Base-by-base conservation (phyloP, 139 green algal genomes). In the Yamagishiella unicocca region DNA sequence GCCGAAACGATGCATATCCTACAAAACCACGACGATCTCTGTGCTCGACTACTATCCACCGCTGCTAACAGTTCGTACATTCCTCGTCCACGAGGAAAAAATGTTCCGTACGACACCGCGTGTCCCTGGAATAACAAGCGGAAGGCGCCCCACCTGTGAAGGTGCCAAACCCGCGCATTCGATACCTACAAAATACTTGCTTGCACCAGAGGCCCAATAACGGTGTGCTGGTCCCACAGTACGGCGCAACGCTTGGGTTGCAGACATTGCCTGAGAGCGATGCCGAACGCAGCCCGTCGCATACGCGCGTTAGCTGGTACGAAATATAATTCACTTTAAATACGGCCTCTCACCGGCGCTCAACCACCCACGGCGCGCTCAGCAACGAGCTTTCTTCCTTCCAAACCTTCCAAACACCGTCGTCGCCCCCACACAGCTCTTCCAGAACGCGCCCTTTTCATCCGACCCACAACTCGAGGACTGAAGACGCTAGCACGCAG, bases 291-390 rank as follows among this genome's bases (percentile, higher is more conserved):
- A 46, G 66, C 62, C 24, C 62, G 12, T 43, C 66, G 12, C 50
- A 17, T 58, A 58, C 50, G 50, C 50, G 50, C 33, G 19, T 74
- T 35, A 74, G 33, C 50, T 1, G 31, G 43, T 38, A 74, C 45
- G 12, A 66, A 74, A 74, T 74, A 74, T 74, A 45, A 33, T 45
- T 74, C 45, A 10, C 66, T 24, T 74, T 46, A 74, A 46, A 74
- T 45, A 73, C 64, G 33, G 66, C 66, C 66, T 74, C 66, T 45
- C 33, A 14, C 33, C 66, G 66, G 66, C 66, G 66, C 33, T 35
- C 10, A 29, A 2, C 29, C 21, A 42, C 24, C 31, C 2, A 33
- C 66, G 45, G 31, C 31, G 31, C 66, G 22, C 66, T 35, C 45
- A 12, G 38, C 35, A 72, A 72, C 33, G 50, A 58, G 12, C 50